phyloP scores from a whole-genome alignment of 1,284 basidiomycete species.

The Coniferiporia sulphurascens region DNA sequence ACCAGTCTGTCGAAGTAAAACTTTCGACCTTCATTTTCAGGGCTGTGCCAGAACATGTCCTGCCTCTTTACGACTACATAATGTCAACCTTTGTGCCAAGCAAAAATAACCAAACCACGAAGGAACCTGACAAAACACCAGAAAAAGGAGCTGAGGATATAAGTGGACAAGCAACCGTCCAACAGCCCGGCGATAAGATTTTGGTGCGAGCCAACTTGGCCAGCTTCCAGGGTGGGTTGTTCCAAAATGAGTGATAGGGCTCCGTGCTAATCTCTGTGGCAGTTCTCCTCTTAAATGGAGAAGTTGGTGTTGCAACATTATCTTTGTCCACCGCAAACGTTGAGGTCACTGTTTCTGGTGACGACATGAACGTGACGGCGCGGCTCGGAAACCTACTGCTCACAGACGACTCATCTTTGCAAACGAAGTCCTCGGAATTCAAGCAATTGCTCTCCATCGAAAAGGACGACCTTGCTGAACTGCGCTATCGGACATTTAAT shows the following conservation, averaged over 20 bases:
- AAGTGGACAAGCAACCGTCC: conserved; percentile 20
- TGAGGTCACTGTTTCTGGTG: conserved; percentile 69
- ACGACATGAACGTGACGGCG: conserved; percentile 78
- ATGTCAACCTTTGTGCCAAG: conserved; percentile 91
- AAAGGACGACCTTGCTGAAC: conserved; percentile 92
- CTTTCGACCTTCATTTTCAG: conserved; percentile 92
- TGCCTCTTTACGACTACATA: conserved; percentile 94
- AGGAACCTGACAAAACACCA: conserved; percentile 15
- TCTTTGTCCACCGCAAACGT: conserved; percentile 92
- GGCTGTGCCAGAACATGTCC: conserved; percentile 87
- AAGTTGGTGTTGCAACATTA: conserved; percentile 75
- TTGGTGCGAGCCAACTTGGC: conserved; percentile 84
- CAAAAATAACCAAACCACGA: conserved; percentile 24
- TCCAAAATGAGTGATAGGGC: not conserved
- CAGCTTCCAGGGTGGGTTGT: conserved; percentile 70
- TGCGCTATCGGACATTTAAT: conserved; percentile 93
- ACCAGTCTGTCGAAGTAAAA: conserved; percentile 85
- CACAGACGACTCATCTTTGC: conserved; percentile 67
- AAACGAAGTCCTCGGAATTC: conserved; percentile 63
- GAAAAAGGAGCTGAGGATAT: conserved; percentile 23
- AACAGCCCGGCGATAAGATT: conserved; percentile 52
- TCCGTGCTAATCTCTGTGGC: conserved; percentile 15
- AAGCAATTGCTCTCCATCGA: conserved; percentile 92
- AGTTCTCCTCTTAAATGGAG: conserved; percentile 85
- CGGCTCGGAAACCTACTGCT: conserved; percentile 85